Evolutionary conservation across 2,329 filamentous ascomycete species (phyloP).

Genomic region (Colletotrichum lini): DNA sequence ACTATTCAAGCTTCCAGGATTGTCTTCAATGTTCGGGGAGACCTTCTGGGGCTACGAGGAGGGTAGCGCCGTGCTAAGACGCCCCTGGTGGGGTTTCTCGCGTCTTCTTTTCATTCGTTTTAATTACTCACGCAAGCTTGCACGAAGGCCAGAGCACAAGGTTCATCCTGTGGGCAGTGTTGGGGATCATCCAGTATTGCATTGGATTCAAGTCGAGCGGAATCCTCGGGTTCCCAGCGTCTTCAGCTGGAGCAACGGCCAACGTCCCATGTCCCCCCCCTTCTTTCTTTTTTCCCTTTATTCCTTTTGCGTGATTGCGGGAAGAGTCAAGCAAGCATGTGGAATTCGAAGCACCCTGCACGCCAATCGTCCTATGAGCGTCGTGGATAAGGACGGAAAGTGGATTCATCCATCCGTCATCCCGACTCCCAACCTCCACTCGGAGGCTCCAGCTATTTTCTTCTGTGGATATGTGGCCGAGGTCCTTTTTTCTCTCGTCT

Average conservation of each 20-base stretch:
- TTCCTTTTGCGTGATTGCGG: constrained; percentile 11
- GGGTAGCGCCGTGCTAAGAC: constrained; percentile 19
- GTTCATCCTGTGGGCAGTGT: not conserved
- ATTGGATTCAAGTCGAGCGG: not conserved
- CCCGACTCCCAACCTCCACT: constrained; percentile 12
- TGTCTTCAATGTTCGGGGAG: constrained; percentile 17
- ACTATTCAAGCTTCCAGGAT: constrained; percentile 39
- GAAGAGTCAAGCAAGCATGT: not conserved
- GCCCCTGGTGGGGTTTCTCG: constrained; percentile 7
- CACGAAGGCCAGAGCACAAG: not conserved
- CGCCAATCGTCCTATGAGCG: not conserved
- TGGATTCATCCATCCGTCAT: not conserved
- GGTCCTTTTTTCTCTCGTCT: not conserved
- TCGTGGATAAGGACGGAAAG: not conserved
- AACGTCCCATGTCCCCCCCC: too few relatives aligned
- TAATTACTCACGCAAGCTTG: not conserved
- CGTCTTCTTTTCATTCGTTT: constrained; percentile 18
- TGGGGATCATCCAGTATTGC: not conserved
- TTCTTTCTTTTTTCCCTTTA: too few relatives aligned
- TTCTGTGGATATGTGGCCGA: not conserved
- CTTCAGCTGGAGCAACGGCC: not conserved
- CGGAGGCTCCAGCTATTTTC: constrained; percentile 21
- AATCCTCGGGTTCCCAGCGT: not conserved
- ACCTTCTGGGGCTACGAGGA: constrained; percentile 30
- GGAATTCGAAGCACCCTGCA: not conserved